Evolutionary conservation across 2,329 filamentous ascomycete species (phyloP).

Genomic region (Aspergillus spinulosporus): DNA sequence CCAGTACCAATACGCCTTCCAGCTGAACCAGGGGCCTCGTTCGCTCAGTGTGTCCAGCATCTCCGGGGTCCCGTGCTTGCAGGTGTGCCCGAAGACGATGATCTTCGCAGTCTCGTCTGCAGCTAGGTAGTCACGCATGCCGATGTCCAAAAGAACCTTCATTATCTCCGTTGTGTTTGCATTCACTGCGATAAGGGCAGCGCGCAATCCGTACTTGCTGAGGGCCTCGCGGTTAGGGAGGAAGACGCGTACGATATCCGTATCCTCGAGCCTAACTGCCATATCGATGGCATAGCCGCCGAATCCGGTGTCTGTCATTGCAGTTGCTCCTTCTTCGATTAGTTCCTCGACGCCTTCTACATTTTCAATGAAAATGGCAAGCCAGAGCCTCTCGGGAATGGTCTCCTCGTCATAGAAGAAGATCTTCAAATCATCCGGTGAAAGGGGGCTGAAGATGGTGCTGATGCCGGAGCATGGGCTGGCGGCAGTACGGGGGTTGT

Average conservation of each 20-base stretch:
- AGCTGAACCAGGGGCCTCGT: not conserved
- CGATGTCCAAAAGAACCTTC: constrained; percentile 18
- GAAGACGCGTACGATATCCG: constrained; percentile 14
- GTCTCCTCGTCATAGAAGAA: not conserved
- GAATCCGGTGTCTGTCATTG: not conserved
- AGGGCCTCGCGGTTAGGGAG: constrained; percentile 8
- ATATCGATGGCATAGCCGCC: constrained; percentile 18
- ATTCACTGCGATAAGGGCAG: constrained; percentile 17
- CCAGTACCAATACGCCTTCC: not conserved
- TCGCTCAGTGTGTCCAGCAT: not conserved
- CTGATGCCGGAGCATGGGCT: too few relatives aligned
- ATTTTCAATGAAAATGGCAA: constrained; percentile 15
- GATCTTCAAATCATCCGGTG: not conserved
- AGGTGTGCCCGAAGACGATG: not conserved
- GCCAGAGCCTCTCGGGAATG: constrained; percentile 11
- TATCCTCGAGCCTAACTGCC: constrained; percentile 12
- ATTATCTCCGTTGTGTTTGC: constrained; percentile 11
- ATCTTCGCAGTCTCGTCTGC: not conserved
- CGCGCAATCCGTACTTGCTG: constrained; percentile 6
- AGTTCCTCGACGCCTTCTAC: constrained; percentile 7
- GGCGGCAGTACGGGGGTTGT: not conserved
- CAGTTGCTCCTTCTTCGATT: constrained; percentile 14
- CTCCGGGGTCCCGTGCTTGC: not conserved
- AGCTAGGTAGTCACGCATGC: constrained; percentile 11
- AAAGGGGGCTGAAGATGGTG: not conserved